These are phyloP conservation scores for Edaphochlamys debaryana DNA, from an alignment of 139 green algal genomes.

Conservation along the genomic window DNA sequence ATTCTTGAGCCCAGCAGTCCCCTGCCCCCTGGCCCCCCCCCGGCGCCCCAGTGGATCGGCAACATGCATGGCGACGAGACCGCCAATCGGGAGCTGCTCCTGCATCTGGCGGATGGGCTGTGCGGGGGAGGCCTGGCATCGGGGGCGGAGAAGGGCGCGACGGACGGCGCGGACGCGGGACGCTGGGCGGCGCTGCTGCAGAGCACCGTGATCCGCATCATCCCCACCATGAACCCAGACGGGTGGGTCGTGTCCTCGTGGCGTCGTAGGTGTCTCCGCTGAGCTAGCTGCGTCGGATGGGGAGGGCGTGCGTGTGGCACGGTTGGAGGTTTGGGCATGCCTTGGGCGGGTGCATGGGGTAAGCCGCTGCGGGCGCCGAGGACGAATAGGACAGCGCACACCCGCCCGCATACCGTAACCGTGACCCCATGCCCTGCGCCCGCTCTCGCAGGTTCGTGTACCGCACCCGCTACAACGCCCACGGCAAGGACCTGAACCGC, in stretches of 20 bases:
- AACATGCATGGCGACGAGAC: constrained; percentile 53
- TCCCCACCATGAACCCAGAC: constrained; percentile 49
- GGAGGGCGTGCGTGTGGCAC: too few species aligned
- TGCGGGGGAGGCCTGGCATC: constrained; percentile 7
- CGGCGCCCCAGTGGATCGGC: constrained; percentile 26
- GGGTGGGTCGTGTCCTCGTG: neutral
- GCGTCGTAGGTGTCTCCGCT: too few species aligned
- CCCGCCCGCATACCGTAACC: too few species aligned
- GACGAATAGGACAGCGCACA: too few species aligned
- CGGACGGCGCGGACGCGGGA: neutral
- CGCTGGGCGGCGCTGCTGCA: constrained; percentile 25
- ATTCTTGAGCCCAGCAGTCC: too few species aligned
- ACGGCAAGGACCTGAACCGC: constrained; percentile 41
- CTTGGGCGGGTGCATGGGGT: too few species aligned
- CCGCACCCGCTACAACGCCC: constrained; percentile 19
- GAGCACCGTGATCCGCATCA: constrained; percentile 15
- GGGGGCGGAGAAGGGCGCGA: neutral
- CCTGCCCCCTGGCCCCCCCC: too few species aligned
- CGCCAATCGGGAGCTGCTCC: constrained; percentile 40
- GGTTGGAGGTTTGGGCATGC: too few species aligned
- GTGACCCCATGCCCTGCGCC: too few species aligned
- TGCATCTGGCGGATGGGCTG: constrained; percentile 21
- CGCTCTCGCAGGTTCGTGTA: neutral
- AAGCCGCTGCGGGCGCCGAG: too few species aligned
- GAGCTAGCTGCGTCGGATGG: too few species aligned